phyloP scores from a whole-genome alignment of 2,329 filamentous ascomycete species.

The Drechslerella coelobrocha region DNA sequence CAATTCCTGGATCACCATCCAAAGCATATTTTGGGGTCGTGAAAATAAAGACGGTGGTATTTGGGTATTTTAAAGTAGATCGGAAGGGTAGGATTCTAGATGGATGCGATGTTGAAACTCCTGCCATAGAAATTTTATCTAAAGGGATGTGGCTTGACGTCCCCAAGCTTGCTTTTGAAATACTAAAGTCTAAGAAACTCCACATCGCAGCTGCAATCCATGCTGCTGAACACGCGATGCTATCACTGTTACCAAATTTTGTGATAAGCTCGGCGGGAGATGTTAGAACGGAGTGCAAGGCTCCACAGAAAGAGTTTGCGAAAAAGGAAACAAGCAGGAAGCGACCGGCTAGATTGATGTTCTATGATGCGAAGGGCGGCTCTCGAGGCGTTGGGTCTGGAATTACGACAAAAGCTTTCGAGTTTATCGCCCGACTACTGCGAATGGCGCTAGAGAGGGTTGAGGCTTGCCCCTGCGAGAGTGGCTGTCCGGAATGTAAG shows the following conservation, averaged over 20 bases:
- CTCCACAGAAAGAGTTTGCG: conserved; percentile 83
- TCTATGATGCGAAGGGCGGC: conserved; percentile 94
- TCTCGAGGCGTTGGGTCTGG: conserved; percentile 72
- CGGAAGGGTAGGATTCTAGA: conserved; percentile 79
- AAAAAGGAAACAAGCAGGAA: conserved; percentile 73
- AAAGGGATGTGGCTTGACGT: conserved; percentile 98
- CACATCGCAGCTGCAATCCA: conserved; percentile 91
- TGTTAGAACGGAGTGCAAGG: conserved; percentile 93
- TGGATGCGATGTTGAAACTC: conserved; percentile 90
- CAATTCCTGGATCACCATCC: conserved; percentile 63
- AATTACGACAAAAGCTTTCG: conserved; percentile 90
- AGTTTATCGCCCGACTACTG: conserved; percentile 75
- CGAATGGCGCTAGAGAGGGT: conserved; percentile 72
- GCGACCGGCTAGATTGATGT: conserved; percentile 84
- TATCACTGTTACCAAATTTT: conserved; percentile 86
- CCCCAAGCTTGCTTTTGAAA: conserved; percentile 77
- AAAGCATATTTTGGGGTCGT: conserved; percentile 83
- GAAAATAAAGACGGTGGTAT: conserved; percentile 84
- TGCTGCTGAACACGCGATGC: conserved; percentile 87
- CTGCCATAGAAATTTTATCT: conserved; percentile 80
- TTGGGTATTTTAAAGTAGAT: conserved; percentile 98
- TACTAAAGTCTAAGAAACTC: conserved; percentile 73
- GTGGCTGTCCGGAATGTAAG: conserved; percentile 89
- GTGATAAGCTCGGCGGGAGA: conserved; percentile 89
- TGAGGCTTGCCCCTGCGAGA: conserved; percentile 74